A percentile compares a stretch with the other conserved stretches of the same genome.
Evolutionary conservation across 192 early-diverging fungal genomes (phyloP).

Genomic region (Podila epicladia): DNA sequence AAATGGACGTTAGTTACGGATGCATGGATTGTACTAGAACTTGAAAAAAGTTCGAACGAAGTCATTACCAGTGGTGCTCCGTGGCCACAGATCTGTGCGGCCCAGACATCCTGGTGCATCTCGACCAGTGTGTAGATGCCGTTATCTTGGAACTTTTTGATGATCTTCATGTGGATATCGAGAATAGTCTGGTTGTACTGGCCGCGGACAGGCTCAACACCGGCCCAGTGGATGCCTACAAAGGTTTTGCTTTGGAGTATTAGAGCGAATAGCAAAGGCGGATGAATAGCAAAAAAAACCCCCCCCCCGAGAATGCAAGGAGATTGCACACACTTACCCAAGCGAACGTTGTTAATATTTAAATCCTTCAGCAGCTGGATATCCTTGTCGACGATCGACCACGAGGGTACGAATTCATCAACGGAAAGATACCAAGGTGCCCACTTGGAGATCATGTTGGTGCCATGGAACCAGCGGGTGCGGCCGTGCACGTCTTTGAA

Average conservation of each 20-base stretch:
- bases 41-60: neutral
- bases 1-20: neutral
- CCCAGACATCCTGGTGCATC: conserved; percentile 69
- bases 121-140: conserved; percentile 72
- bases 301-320: too few relatives aligned
- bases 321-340: too few relatives aligned
- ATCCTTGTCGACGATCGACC: conserved; percentile 58
- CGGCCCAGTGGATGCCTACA: conserved; percentile 68
- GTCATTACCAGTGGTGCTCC: conserved; percentile 55
- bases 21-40: neutral
- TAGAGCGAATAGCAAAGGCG: too few relatives aligned
- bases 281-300: too few relatives aligned
- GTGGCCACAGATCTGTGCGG: conserved; percentile 60
- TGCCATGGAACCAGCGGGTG: conserved; percentile 63
- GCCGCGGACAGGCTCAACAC: conserved; percentile 67
- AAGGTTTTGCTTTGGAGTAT: conserved; percentile 3
- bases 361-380: conserved; percentile 46
- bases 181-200: conserved; percentile 68
- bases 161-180: conserved; percentile 58
- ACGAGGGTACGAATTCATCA: conserved; percentile 52
- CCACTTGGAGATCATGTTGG: conserved; percentile 65
- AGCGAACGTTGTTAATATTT: conserved; percentile 25
- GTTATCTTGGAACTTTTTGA: conserved; percentile 57
- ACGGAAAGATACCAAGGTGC: conserved; percentile 56
- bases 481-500: conserved; percentile 60